Conservation (phyloP, 306 rosid genomes). For the Rosa persica region DNA sequence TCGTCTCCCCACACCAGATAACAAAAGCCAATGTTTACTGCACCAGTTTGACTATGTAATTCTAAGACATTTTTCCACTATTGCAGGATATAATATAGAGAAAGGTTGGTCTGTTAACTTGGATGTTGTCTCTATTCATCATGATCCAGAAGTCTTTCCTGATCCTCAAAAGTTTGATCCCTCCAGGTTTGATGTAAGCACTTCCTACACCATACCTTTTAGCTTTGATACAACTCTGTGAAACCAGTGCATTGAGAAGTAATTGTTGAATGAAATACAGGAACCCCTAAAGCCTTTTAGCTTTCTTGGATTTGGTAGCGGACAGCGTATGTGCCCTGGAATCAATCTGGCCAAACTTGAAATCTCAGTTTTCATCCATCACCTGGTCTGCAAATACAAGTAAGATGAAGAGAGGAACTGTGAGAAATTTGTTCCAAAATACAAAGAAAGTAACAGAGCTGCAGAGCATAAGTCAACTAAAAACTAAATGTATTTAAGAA, state of each 20-base stretch:
- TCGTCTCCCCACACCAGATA: background rate
- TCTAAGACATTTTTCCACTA: constrained; percentile 9
- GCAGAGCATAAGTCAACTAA: too few species aligned
- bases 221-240: background rate
- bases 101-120: constrained; percentile 81
- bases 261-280: constrained; percentile 42
- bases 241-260: background rate
- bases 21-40: background rate
- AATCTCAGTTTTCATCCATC: constrained; percentile 74
- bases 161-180: constrained; percentile 72
- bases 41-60: background rate
- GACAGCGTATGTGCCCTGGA: constrained; percentile 95
- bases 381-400: constrained; percentile 76
- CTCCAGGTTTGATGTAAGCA: constrained; percentile 74
- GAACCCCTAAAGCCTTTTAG: constrained; percentile 58
- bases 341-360: constrained; percentile 84
- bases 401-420: constrained; percentile 29
- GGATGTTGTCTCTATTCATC: constrained; percentile 90
- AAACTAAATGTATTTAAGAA: background rate
- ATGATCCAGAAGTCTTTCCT: constrained; percentile 57
- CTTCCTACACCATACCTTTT: background rate
- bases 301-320: constrained; percentile 84
- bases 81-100: constrained; percentile 64
- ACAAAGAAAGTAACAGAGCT: background rate
- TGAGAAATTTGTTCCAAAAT: background rate